Conservation (phyloP, 345 rosid species). For the Cardamine chenopodiifolia region DNA sequence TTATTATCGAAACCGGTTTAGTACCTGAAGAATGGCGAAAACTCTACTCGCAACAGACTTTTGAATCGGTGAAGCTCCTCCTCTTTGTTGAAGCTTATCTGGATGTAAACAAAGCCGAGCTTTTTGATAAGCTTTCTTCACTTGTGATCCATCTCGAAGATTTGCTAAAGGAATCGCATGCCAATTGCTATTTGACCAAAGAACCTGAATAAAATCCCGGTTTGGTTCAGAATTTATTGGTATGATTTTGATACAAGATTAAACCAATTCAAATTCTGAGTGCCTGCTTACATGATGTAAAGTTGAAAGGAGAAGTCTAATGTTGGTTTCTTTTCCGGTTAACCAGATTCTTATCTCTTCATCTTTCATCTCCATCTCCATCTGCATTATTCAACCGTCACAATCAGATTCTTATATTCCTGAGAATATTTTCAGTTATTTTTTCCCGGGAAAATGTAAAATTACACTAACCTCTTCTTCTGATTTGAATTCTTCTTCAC, state of each 20-base stretch:
- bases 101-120: constrained; percentile 96
- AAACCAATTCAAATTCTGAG: background rate
- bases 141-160: constrained; percentile 70
- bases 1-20: background rate
- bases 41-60: constrained; percentile 73
- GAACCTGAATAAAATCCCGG: constrained; percentile 51
- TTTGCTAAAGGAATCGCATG: constrained; percentile 53
- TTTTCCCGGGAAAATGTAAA: background rate
- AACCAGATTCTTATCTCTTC: constrained; percentile 75
- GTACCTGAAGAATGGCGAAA: constrained; percentile 84
- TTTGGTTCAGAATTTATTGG: background rate
- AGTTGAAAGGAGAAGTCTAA: constrained; percentile 74
- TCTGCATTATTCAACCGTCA: constrained; percentile 42
- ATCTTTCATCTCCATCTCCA: constrained; percentile 59
- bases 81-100: constrained; percentile 84
- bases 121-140: constrained; percentile 90
- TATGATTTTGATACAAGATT: background rate
- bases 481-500: constrained; percentile 42
- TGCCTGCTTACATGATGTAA: constrained; percentile 61
- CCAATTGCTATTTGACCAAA: constrained; percentile 86
- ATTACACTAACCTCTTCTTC: constrained; percentile 49
- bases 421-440: background rate
- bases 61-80: constrained; percentile 66
- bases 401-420: constrained; percentile 5
- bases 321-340: constrained; percentile 73